Evolutionary conservation across 1,284 basidiomycete genomes (phyloP).

Genomic region (Rhodotorula sp.): DNA sequence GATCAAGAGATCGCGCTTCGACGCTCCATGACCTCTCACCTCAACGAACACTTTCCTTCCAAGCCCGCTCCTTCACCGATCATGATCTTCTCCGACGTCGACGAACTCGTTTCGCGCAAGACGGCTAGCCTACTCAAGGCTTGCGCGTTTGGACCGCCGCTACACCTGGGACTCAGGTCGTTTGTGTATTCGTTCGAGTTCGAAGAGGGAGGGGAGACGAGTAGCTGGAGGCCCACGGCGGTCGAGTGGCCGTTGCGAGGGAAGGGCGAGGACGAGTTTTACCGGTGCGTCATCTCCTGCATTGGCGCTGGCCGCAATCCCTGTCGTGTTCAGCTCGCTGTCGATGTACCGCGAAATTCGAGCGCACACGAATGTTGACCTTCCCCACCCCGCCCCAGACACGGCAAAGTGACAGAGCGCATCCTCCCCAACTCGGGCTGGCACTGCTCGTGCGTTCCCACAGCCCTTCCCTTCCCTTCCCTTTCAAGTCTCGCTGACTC

Average conservation of each 20-base stretch:
- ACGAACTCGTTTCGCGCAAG: constrained; percentile 63
- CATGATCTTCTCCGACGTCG: constrained; percentile 64
- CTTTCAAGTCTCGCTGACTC: constrained; percentile 54
- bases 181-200: constrained; percentile 68
- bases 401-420: constrained; percentile 58
- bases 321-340: background rate
- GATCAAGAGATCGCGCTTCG: constrained; percentile 51
- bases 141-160: constrained; percentile 60
- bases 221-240: constrained; percentile 37
- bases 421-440: constrained; percentile 63
- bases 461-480: background rate
- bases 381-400: constrained; percentile 47
- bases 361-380: constrained; percentile 49
- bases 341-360: background rate
- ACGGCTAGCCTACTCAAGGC: constrained; percentile 60
- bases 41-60: constrained; percentile 9
- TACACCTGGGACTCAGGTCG: constrained; percentile 66
- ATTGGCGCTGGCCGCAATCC: too few relatives aligned
- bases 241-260: constrained; percentile 35
- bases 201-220: constrained; percentile 41
- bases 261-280: constrained; percentile 22
- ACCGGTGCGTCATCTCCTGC: constrained; percentile 6
- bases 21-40: constrained; percentile 43
- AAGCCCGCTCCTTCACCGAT: constrained; percentile 54
- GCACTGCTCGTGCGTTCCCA: constrained; percentile 50